Percentiles rank a stretch among this genome's conserved stretches.
phyloP scores from a whole-genome alignment of 2,329 filamentous ascomycete genomes.

The Pseudogymnoascus sp. region DNA sequence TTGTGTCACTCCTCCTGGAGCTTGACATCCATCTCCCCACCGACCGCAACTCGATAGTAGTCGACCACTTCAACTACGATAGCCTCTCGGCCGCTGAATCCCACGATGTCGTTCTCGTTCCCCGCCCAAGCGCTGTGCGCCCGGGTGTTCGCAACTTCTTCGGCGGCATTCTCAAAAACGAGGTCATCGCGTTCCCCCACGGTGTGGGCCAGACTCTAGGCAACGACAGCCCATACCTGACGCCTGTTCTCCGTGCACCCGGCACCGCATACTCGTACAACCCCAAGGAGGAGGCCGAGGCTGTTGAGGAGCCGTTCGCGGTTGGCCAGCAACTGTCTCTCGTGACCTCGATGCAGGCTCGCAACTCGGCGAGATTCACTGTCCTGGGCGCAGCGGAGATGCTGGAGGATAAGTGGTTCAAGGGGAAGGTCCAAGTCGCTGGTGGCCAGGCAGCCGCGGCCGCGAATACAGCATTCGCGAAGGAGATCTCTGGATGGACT shows the following conservation, averaged over 20 bases:
- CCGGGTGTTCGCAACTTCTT: conserved; percentile 73
- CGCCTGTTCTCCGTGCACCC: conserved; percentile 75
- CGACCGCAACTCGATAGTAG: conserved; percentile 75
- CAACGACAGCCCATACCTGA: conserved; percentile 63
- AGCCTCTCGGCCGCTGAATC: conserved; percentile 64
- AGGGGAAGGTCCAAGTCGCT: conserved; percentile 58
- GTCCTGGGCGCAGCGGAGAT: conserved; percentile 81
- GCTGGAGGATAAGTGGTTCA: conserved; percentile 83
- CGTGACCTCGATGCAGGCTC: conserved; percentile 79
- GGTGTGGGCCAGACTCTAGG: conserved; percentile 77
- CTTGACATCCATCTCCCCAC: conserved; percentile 81
- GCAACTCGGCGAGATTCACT: conserved; percentile 85
- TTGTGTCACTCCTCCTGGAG: conserved; percentile 75
- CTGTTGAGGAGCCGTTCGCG: conserved; percentile 74
- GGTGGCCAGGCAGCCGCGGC: conserved; percentile 46
- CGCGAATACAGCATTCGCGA: conserved; percentile 77
- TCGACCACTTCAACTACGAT: conserved; percentile 97
- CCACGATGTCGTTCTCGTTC: conserved; percentile 81
- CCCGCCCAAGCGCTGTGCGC: conserved; percentile 57
- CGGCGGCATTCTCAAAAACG: conserved; percentile 43
- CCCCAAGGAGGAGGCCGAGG: conserved; percentile 71
- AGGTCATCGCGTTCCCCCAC: conserved; percentile 70
- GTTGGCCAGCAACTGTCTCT: conserved; percentile 76
- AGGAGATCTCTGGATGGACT: conserved; percentile 82
- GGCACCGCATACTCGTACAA: conserved; percentile 89